Evolutionary conservation across 2,329 filamentous ascomycete species (phyloP).

Genomic region (Colletotrichum liriopes): DNA sequence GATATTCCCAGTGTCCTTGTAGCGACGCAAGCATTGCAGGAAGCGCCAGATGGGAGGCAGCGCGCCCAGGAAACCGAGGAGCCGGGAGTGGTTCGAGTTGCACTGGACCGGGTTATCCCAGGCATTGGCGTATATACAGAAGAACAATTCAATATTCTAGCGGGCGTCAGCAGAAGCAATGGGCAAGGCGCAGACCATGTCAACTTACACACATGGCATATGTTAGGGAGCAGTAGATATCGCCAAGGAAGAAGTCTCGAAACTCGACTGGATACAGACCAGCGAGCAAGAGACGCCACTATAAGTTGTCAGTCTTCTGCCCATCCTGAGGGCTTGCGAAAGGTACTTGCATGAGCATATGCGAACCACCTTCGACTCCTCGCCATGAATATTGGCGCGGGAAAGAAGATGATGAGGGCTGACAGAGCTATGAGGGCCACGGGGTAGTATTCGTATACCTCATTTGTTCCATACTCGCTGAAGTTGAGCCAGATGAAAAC

Average conservation of each 20-base stretch:
- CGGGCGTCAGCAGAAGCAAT: slow-evolving; percentile 4
- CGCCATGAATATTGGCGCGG: slow-evolving; percentile 81
- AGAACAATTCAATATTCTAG: slow-evolving; percentile 92
- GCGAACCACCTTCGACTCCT: slow-evolving; percentile 87
- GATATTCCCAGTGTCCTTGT: slow-evolving; percentile 85
- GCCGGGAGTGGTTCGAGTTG: slow-evolving; percentile 87
- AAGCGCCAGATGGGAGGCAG: slow-evolving; percentile 92
- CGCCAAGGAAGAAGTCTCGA: slow-evolving; percentile 95
- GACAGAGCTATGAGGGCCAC: slow-evolving; percentile 83
- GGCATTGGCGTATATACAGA: slow-evolving; percentile 87
- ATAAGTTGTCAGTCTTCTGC: slow-evolving; percentile 45
- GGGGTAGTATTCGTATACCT: slow-evolving; percentile 89
- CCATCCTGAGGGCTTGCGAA: not conserved
- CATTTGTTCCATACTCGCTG: slow-evolving; percentile 73
- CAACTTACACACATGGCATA: slow-evolving; percentile 86
- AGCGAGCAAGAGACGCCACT: slow-evolving; percentile 89
- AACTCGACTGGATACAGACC: slow-evolving; percentile 96
- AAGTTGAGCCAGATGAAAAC: slow-evolving; percentile 94
- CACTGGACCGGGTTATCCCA: slow-evolving; percentile 84
- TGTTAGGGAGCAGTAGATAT: slow-evolving; percentile 97
- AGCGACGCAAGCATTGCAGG: slow-evolving; percentile 91
- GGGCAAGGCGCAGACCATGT: accelerated
- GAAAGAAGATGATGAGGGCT: slow-evolving; percentile 80
- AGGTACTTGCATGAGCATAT: slow-evolving; percentile 84
- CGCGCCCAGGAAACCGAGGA: slow-evolving; percentile 87